These are phyloP conservation scores for Diaporthe caulivora DNA, from an alignment of 2,329 filamentous ascomycete genomes.

Conservation along the genomic window DNA sequence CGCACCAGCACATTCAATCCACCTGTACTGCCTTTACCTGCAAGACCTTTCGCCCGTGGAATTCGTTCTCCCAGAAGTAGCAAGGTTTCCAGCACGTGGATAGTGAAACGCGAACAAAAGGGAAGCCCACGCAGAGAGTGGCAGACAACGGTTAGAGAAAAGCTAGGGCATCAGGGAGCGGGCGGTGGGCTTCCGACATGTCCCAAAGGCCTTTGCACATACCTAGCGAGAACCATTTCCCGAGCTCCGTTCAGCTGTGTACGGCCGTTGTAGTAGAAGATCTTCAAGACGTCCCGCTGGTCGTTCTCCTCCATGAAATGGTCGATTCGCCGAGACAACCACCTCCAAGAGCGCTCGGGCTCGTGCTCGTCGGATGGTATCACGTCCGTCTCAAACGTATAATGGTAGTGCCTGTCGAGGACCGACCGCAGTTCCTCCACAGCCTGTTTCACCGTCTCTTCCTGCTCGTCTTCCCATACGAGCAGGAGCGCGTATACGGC, in stretches of 20 bases:
- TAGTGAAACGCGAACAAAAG: neutral
- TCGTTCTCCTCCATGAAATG: slow-evolving; percentile 67
- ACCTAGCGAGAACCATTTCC: slow-evolving; percentile 71
- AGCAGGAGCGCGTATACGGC: slow-evolving; percentile 66
- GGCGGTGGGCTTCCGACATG: neutral
- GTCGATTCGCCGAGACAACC: slow-evolving; percentile 64
- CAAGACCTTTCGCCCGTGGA: neutral
- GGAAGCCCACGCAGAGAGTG: slow-evolving; percentile 41
- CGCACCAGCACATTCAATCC: neutral
- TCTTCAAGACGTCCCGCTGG: slow-evolving; percentile 68
- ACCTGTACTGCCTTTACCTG: too few species aligned
- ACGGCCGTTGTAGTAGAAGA: slow-evolving; percentile 69
- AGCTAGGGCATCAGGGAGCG: neutral
- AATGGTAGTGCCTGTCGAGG: slow-evolving; percentile 66
- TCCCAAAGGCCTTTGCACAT: slow-evolving; percentile 39
- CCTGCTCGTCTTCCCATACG: slow-evolving; percentile 68
- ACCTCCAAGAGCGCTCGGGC: slow-evolving; percentile 64
- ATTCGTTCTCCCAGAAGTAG: neutral
- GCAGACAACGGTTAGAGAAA: neutral
- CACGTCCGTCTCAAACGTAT: slow-evolving; percentile 59
- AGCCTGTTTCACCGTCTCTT: slow-evolving; percentile 54
- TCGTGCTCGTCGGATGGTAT: slow-evolving; percentile 65
- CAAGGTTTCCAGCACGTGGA: too few species aligned
- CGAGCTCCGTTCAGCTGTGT: slow-evolving; percentile 67
- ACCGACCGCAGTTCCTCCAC: slow-evolving; percentile 63